These are phyloP conservation scores for Emmonsiellopsis sp. DNA, from an alignment of 2,329 filamentous ascomycete species.

Conservation along the genomic window DNA sequence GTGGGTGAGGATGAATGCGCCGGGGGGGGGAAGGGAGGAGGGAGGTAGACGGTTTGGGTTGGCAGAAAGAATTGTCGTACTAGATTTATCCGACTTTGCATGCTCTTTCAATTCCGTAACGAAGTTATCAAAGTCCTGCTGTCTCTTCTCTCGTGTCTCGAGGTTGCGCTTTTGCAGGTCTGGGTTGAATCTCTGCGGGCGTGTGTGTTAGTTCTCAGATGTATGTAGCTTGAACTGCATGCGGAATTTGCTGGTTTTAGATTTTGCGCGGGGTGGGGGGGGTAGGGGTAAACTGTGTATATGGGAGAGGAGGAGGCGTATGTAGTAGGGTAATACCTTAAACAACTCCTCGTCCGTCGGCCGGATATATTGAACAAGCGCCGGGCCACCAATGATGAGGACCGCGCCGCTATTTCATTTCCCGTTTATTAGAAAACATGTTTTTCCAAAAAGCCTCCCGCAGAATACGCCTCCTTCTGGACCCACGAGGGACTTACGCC, in stretches of 20 bases:
- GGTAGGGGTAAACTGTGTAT: not conserved
- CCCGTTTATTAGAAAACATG: constrained; percentile 3
- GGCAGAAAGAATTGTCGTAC: constrained; percentile 40
- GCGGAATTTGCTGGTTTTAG: not conserved
- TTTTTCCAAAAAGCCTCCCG: constrained; percentile 1
- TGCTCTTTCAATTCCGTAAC: constrained; percentile 76
- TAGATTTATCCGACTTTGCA: constrained; percentile 83
- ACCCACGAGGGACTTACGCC: constrained; percentile 1
- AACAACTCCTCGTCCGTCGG: constrained; percentile 90
- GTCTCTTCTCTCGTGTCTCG: constrained; percentile 63
- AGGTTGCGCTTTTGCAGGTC: constrained; percentile 83
- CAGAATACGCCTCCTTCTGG: too few relatives aligned
- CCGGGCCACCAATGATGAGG: constrained; percentile 74
- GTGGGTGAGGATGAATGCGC: not conserved
- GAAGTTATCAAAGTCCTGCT: constrained; percentile 85
- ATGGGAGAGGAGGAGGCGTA: not conserved
- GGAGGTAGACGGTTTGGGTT: too few relatives aligned
- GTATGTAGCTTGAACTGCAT: not conserved
- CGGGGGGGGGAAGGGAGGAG: too few relatives aligned
- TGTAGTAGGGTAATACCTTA: constrained; percentile 34
- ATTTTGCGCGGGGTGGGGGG: not conserved
- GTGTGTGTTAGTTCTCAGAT: not conserved
- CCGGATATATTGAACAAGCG: constrained; percentile 59
- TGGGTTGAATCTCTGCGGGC: constrained; percentile 78
- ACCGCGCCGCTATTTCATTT: constrained; percentile 50